phyloP scores from a whole-genome alignment of 495 filamentous ascomycete species.

The Cercophora sp. region DNA sequence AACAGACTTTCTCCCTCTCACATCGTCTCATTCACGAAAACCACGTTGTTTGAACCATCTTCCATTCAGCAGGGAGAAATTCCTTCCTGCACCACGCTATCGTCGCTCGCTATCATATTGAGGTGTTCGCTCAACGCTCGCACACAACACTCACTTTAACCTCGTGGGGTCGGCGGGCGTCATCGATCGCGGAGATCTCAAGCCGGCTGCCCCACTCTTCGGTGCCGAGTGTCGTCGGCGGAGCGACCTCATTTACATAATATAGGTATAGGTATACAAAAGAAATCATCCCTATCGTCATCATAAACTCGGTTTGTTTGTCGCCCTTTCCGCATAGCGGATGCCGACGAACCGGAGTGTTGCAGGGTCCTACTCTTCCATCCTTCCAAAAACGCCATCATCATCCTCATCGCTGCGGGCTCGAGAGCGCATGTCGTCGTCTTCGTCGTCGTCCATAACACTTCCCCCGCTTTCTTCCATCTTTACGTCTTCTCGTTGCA shows the following conservation, averaged over 20 bases:
- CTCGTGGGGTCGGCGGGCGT: constrained; percentile 45
- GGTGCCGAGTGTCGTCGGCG: constrained; percentile 55
- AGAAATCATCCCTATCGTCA: constrained; percentile 27
- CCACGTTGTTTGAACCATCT: neutral
- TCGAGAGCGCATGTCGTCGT: constrained; percentile 61
- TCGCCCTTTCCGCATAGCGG: neutral
- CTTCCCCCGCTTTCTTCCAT: constrained; percentile 65
- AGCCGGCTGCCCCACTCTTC: constrained; percentile 46
- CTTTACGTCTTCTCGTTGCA: constrained; percentile 52
- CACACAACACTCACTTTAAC: constrained; percentile 58
- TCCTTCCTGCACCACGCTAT: constrained; percentile 8
- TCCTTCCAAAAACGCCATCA: constrained; percentile 88
- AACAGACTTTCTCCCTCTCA: too few relatives aligned
- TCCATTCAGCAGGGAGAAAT: neutral
- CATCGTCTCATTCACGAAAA: too few relatives aligned
- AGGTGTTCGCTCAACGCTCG: constrained; percentile 55
- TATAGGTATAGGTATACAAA: constrained; percentile 48
- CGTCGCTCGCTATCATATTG: constrained; percentile 24
- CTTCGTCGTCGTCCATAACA: constrained; percentile 76
- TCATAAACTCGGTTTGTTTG: constrained; percentile 20
- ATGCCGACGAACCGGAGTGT: neutral
- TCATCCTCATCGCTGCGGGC: constrained; percentile 82
- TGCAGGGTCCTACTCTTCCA: constrained; percentile 82
- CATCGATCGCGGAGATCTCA: neutral
- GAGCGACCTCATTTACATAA: constrained; percentile 48